These are phyloP conservation scores for Skeletonema costatum DNA, from an alignment of 108 stramenopile species.

Conservation along the genomic window DNA sequence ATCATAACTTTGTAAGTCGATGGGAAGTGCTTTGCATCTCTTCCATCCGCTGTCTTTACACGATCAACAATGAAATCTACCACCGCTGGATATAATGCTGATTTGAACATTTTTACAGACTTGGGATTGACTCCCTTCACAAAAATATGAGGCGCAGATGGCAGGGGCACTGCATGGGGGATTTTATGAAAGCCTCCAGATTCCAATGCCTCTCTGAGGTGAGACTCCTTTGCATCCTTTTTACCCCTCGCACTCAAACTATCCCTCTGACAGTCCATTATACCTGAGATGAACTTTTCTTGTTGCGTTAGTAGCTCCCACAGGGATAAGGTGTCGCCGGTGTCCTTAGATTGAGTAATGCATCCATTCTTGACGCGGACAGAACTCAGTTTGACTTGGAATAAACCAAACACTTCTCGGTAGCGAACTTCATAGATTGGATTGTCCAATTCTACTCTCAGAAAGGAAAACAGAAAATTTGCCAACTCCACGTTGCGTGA, in stretches of 20 bases:
- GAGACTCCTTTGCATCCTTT: constrained; percentile 89
- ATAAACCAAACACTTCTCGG: constrained; percentile 72
- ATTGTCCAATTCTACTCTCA: constrained; percentile 89
- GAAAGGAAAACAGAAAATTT: constrained; percentile 95
- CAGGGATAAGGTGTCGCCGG: constrained; percentile 35
- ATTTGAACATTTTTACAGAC: constrained; percentile 88
- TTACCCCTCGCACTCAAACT: constrained; percentile 75
- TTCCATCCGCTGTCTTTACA: constrained; percentile 9
- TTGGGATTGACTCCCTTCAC: constrained; percentile 72
- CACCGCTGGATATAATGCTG: constrained; percentile 95
- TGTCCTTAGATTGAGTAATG: constrained; percentile 8
- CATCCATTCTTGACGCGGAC: constrained; percentile 30
- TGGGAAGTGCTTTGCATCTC: constrained; percentile 15
- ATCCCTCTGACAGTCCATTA: constrained; percentile 79
- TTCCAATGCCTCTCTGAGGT: constrained; percentile 70
- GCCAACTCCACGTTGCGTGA: constrained; percentile 87
- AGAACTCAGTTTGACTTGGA: constrained; percentile 57
- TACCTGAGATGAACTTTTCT: constrained; percentile 79
- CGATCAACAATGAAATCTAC: constrained; percentile 83
- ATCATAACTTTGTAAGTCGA: constrained; percentile 89
- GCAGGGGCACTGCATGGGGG: constrained; percentile 84
- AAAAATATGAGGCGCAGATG: constrained; percentile 87
- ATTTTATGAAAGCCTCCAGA: constrained; percentile 61
- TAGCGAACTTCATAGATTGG: constrained; percentile 86
- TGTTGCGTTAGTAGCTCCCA: constrained; percentile 85